A percentile compares a stretch with the other conserved stretches of the same genome.
Evolutionary conservation across 306 rosid species (phyloP).

Genomic region (Vicia sativa): DNA sequence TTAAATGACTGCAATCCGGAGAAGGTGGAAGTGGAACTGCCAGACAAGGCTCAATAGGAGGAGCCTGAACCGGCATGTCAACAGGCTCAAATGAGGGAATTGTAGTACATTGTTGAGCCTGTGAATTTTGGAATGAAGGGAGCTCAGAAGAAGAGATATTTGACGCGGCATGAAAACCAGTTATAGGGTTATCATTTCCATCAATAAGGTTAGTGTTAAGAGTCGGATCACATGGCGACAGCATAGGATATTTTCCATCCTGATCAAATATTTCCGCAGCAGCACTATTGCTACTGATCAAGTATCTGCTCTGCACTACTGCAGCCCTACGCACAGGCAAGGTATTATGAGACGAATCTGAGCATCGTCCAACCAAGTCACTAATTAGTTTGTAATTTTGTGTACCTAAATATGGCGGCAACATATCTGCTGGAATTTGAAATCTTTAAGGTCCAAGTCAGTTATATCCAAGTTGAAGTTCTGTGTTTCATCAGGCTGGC

Average conservation of each 20-base stretch:
- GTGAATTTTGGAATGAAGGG: conserved; percentile 97
- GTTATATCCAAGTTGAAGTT: conserved; percentile 47
- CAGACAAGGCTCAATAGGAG: conserved; percentile 40
- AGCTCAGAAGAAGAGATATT: conserved; percentile 71
- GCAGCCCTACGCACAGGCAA: conserved; percentile 34
- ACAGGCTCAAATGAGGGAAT: conserved; percentile 54
- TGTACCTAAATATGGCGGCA: conserved; percentile 44
- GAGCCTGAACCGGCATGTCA: conserved; percentile 56
- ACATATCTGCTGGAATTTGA: conserved; percentile 38
- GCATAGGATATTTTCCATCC: conserved; percentile 38
- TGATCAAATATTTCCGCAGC: conserved; percentile 44
- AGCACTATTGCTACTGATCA: conserved; percentile 34
- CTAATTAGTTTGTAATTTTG: conserved; percentile 15
- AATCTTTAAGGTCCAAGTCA: conserved; percentile 45
- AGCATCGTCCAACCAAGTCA: conserved; percentile 40
- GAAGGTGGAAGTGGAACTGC: conserved; percentile 52
- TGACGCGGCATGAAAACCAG: conserved; percentile 65
- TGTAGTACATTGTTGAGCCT: conserved; percentile 66
- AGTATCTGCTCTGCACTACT: conserved; percentile 37
- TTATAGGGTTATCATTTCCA: conserved; percentile 34
- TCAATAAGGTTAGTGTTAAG: conserved; percentile 38
- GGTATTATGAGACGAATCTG: conserved; percentile 46
- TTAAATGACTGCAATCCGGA: conserved; percentile 49
- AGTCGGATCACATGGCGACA: conserved; percentile 45
- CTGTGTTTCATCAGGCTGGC: conserved; percentile 45